Evolutionary conservation across 108 stramenopile genomes (phyloP).

Genomic region (Cyclostephanos invisitatus): DNA sequence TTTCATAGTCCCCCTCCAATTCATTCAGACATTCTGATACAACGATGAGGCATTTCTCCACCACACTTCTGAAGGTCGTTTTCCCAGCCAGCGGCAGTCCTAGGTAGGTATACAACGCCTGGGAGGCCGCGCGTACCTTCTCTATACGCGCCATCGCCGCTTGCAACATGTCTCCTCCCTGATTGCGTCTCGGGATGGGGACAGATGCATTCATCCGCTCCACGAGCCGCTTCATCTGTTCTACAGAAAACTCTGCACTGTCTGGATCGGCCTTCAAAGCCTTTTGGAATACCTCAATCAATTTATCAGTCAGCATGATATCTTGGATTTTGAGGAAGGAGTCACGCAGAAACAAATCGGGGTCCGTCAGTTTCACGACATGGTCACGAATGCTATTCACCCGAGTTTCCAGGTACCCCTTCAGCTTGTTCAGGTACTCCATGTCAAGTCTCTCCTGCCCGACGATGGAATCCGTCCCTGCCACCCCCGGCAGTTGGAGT

Average conservation of each 20-base stretch:
- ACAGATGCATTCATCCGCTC: constrained; percentile 27
- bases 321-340: constrained; percentile 53
- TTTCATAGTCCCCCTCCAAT: constrained; percentile 25
- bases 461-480: background rate
- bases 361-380: constrained; percentile 68
- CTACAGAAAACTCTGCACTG: constrained; percentile 41
- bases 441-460: constrained; percentile 20
- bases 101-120: constrained; percentile 33
- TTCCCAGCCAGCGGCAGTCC: constrained; percentile 21
- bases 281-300: constrained; percentile 11
- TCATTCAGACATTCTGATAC: constrained; percentile 17
- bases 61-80: constrained; percentile 19
- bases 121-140: constrained; percentile 25
- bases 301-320: constrained; percentile 23
- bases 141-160: constrained; percentile 38
- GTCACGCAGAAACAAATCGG: constrained; percentile 68
- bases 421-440: constrained; percentile 52
- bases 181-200: constrained; percentile 36
- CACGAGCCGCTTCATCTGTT: constrained; percentile 40
- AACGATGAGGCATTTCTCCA: constrained; percentile 19
- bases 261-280: constrained; percentile 34
- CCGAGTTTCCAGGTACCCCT: constrained; percentile 54
- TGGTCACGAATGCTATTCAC: constrained; percentile 73
- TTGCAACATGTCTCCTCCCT: constrained; percentile 20
- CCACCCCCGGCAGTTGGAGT: constrained; percentile 17